Evolutionary conservation across 371 early-diverging fungal species (phyloP), one percentile per base, ranked within the genome.

Genomic region (Lichtheimia corymbifera): DNA sequence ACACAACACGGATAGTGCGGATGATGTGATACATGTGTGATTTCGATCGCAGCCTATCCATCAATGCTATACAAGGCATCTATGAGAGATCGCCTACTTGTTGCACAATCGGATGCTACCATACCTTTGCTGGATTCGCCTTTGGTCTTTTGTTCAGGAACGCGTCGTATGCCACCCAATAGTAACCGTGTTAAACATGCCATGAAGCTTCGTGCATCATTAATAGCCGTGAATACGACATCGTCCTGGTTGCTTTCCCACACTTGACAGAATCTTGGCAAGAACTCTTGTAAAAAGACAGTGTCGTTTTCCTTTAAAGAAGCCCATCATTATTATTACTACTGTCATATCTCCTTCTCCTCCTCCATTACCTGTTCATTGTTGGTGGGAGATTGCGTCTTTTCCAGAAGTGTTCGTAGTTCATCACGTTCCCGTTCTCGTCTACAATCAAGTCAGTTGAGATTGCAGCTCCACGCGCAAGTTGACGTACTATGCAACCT

Each of bases 101-200:
- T 45, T 20, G 30, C 13, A 56, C 35, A 15, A 50, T 27, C 50
- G 42, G 43, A n/a, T 27, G 7, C 44, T 24, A 12, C 2, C 17
- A 58, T 27, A 79, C 82, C 79, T 68, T 81, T 62, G 50, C 79
- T 81, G 0, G 82, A 68, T 45, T 74, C 70, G 15, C 64, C 53
- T 59, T 72, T 76, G 40, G 57, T 70, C 40, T 63, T 61, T 20
- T 67, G 61, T 50, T 80, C 81, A 15, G 78, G 74, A 5, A 78
- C 67, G 53, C 67, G 72, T 4, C 77, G 71, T 50, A 82, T 78
- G 22, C 75, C 73, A 12, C 62, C 58, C 17, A 79, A 66, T 15
- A 83, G 63, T 9, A 75, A 66, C 43, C 74, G 74, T 14, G 83
- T 69, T 4, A 80, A 40, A n/a, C 58, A 17, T 13, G 64, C 64